Evolutionary conservation across 1,284 basidiomycete genomes (phyloP).

Genomic region (Leccinum solheimii): DNA sequence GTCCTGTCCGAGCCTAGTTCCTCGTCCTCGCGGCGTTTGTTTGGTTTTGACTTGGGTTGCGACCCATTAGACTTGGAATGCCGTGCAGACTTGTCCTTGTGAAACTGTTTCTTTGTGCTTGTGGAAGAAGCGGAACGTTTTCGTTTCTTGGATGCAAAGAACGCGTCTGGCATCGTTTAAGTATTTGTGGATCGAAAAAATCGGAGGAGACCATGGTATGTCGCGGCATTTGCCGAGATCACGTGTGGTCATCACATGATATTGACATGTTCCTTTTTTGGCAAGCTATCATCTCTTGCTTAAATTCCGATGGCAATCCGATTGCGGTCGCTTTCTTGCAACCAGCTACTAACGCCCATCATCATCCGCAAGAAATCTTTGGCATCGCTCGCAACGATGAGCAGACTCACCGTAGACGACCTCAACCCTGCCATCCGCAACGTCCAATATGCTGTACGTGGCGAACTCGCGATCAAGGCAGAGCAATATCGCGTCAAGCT

Average conservation of each 20-base stretch:
- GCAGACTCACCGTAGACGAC: conserved; percentile 55
- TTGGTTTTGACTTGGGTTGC: conserved; percentile 28
- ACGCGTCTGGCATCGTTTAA: conserved; percentile 71
- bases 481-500: conserved; percentile 79
- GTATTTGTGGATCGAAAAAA: conserved; percentile 26
- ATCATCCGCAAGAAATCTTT: conserved; percentile 4
- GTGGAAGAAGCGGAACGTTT: conserved; percentile 49
- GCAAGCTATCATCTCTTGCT: not conserved
- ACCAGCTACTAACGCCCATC: not conserved
- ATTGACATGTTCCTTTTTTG: not conserved
- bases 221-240: conserved; percentile 21
- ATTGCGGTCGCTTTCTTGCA: conserved; percentile 7
- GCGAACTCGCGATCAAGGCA: conserved; percentile 93
- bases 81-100: conserved; percentile 21
- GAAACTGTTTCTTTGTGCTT: conserved; percentile 28
- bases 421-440: conserved; percentile 86
- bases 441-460: conserved; percentile 96
- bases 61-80: conserved; percentile 31
- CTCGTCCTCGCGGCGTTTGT: conserved; percentile 56
- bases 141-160: conserved; percentile 75
- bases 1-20: conserved; percentile 69
- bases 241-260: conserved; percentile 7
- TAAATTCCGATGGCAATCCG: conserved; percentile 16
- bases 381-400: conserved; percentile 42
- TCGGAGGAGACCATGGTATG: not conserved